A percentile compares a stretch with the other conserved stretches of the same genome.
Evolutionary conservation across 2,329 filamentous ascomycete species (phyloP).

Genomic region (Fusarium falciforme): DNA sequence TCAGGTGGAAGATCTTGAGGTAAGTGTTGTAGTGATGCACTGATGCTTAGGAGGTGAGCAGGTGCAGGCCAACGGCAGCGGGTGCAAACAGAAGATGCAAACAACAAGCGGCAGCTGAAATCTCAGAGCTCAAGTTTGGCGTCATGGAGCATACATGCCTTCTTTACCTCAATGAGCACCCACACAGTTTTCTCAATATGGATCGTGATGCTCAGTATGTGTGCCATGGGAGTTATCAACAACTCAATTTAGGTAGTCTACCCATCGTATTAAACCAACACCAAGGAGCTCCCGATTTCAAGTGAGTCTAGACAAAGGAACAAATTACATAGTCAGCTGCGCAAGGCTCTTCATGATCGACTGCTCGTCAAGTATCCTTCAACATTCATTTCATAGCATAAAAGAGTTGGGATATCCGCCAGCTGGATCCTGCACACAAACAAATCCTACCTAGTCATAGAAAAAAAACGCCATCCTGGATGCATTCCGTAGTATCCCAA

Average conservation of each 20-base stretch:
- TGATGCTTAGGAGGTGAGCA: conserved; percentile 1
- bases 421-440: conserved; percentile 18
- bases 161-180: not conserved
- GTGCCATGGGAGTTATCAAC: not conserved
- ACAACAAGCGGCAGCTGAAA: not conserved
- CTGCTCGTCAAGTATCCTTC: not conserved
- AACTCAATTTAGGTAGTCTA: not conserved
- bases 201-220: not conserved
- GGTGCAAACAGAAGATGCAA: conserved; percentile 25
- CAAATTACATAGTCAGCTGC: not conserved
- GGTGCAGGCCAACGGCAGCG: not conserved
- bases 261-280: not conserved
- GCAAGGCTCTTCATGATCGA: not conserved
- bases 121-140: not conserved
- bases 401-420: conserved; percentile 37
- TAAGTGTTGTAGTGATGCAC: not conserved
- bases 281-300: not conserved
- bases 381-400: conserved; percentile 13
- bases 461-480: conserved; percentile 39
- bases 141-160: not conserved
- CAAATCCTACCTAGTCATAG: conserved; percentile 2
- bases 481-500: conserved; percentile 35
- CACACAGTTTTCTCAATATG: not conserved
- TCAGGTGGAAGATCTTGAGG: not conserved
- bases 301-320: not conserved